phyloP scores from a whole-genome alignment of 805 yeast species.

The Schwanniomyces pseudopolymorphus region DNA sequence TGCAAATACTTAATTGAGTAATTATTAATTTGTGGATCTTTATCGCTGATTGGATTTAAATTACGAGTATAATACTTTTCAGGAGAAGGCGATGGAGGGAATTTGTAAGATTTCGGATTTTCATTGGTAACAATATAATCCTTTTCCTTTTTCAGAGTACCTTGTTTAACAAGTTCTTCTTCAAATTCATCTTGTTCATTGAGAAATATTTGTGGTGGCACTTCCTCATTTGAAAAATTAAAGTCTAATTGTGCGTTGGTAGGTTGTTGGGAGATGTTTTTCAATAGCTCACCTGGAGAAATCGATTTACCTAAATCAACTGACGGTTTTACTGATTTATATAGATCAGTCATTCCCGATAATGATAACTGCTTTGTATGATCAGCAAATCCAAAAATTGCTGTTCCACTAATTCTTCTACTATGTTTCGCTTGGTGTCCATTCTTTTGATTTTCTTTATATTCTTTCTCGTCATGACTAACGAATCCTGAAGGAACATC shows the following conservation, averaged over 20 bases:
- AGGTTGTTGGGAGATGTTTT: slow-evolving; percentile 12
- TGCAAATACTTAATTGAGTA: slow-evolving; percentile 47
- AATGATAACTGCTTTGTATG: slow-evolving; percentile 65
- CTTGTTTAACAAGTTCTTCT: slow-evolving; percentile 9
- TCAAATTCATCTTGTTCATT: slow-evolving; percentile 28
- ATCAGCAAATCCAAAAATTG: slow-evolving; percentile 70
- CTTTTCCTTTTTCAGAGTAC: slow-evolving; percentile 10
- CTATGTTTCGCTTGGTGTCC: slow-evolving; percentile 40
- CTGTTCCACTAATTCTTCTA: slow-evolving; percentile 74
- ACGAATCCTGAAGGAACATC: slow-evolving; percentile 55
- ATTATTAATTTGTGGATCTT: slow-evolving; percentile 14
- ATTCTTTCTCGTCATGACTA: slow-evolving; percentile 18
- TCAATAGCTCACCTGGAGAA: slow-evolving; percentile 35
- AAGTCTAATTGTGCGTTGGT: slow-evolving; percentile 9
- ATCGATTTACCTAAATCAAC: slow-evolving; percentile 28
- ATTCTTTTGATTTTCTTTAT: slow-evolving; percentile 9
- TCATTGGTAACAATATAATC: slow-evolving; percentile 51
- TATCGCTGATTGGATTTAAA: not conserved
- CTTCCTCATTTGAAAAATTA: slow-evolving; percentile 13
- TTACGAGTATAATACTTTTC: slow-evolving; percentile 1
- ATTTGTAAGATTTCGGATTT: slow-evolving; percentile 52
- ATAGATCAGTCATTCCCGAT: slow-evolving; percentile 42
- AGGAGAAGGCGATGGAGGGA: slow-evolving; percentile 48
- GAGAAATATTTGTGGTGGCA: slow-evolving; percentile 22
- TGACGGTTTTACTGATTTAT: slow-evolving; percentile 16